A percentile compares a stretch with the other conserved stretches of the same genome.
phyloP scores from a whole-genome alignment of 192 early-diverging fungal species.

The Coemansia sp. region DNA sequence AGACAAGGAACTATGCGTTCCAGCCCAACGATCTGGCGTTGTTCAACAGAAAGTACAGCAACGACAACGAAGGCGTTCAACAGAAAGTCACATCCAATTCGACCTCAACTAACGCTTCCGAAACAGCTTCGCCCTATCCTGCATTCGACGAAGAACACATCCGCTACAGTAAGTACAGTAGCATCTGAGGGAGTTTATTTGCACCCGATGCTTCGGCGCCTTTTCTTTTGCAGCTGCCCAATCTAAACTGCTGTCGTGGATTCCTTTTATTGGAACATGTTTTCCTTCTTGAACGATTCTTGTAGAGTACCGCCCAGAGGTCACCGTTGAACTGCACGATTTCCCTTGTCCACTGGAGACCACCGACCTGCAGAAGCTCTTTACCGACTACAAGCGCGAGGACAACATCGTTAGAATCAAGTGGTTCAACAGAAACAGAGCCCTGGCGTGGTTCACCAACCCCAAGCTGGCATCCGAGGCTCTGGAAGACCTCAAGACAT shows the following conservation, averaged over 20 bases:
- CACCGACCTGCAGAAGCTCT: slow-evolving; percentile 47
- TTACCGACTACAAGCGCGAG: slow-evolving; percentile 45
- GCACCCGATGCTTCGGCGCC: too few relatives aligned
- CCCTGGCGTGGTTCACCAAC: slow-evolving; percentile 55
- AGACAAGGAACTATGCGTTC: slow-evolving; percentile 46
- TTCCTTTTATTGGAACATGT: too few relatives aligned
- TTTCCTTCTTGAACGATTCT: background rate
- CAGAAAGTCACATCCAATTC: slow-evolving; percentile 17
- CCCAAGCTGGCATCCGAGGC: slow-evolving; percentile 42
- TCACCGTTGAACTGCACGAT: slow-evolving; percentile 55
- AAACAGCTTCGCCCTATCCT: slow-evolving; percentile 41
- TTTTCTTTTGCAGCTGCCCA: too few relatives aligned
- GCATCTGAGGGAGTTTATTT: too few relatives aligned
- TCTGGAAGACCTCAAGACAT: slow-evolving; percentile 42
- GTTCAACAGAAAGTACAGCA: slow-evolving; percentile 52
- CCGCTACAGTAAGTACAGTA: slow-evolving; percentile 49
- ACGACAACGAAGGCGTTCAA: slow-evolving; percentile 11
- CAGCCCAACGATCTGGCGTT: slow-evolving; percentile 33
- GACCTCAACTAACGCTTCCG: slow-evolving; percentile 21
- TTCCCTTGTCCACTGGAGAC: slow-evolving; percentile 53
- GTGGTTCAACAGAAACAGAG: slow-evolving; percentile 57
- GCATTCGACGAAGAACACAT: slow-evolving; percentile 54
- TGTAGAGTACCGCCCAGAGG: slow-evolving; percentile 54
- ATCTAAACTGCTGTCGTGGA: too few relatives aligned
- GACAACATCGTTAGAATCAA: slow-evolving; percentile 58